Evolutionary conservation across 352 stramenopile species (phyloP), one percentile per base, ranked within the genome.

Genomic region (Phytophthora tubulina): DNA sequence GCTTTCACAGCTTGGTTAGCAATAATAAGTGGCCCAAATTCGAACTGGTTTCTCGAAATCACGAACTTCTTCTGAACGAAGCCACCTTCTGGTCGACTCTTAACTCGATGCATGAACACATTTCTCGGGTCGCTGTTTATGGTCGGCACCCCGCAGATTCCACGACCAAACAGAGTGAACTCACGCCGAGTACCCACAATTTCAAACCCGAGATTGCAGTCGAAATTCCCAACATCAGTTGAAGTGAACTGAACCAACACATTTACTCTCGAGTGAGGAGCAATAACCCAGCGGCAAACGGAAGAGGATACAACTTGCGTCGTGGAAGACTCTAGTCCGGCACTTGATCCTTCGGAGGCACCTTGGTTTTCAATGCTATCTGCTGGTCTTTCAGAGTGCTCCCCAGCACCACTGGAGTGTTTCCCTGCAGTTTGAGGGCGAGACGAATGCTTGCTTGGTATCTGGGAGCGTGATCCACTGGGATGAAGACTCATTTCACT

Each of bases 81-180:
- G 8, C 73, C 64, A 6, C 76, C 63, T 21, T 95, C 89, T 2
- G 84, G 75, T 8, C 80, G 75, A 35, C 80, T 88, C 73, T 98
- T 98, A 14, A 98, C 75, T 13, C 96, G 88, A 46, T 85, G 89
- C 95, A 98, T 99, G 64, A 98, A 99, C 3, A 99, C 90, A 64
- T 98, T 98, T 39, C 93, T 80, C 9, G 95, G 95, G 57, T 99
- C 95, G 31, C 68, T 86, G 73, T 98, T 98, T 65, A 99, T 98
- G 14, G 84, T 89, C n/a, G 96, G 96, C 13, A 98, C 93, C 6
- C 80, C 78, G 50, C 94, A 97, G 0, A 81, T 79, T 10, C 89
- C 96, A 14, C 86, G 83, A 44, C 84, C 90, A 50, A 97, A 90
- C 3, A 99, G 79, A 10, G 76, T 85, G 57, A 97, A 95, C 58